Percentiles rank a stretch among this genome's conserved stretches.
Conservation (phyloP, 768 basidiomycete genomes). For the Podaxis rugospora region DNA sequence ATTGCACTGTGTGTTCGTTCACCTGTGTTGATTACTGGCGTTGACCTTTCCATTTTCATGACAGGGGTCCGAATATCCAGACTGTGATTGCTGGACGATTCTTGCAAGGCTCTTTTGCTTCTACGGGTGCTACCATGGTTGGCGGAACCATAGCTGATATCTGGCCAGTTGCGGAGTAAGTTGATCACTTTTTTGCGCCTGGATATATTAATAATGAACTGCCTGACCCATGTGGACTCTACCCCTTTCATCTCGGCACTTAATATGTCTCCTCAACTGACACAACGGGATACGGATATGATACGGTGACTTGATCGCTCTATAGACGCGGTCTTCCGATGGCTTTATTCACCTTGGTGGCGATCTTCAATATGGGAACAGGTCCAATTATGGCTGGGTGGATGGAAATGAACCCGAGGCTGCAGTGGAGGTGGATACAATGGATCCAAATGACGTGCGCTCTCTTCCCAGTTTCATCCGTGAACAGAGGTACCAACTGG, state of each 20-base stretch:
- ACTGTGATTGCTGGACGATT: slow-evolving; percentile 67
- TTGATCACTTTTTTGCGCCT: neutral
- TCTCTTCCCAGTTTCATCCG: neutral
- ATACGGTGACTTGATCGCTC: neutral
- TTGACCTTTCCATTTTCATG: neutral
- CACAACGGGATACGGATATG: neutral
- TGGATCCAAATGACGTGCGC: slow-evolving; percentile 27
- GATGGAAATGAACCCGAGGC: slow-evolving; percentile 24
- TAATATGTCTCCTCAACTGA: neutral
- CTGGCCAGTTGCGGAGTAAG: slow-evolving; percentile 58
- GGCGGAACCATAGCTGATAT: slow-evolving; percentile 74
- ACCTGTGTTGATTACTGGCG: neutral
- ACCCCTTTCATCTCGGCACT: neutral
- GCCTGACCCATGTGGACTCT: neutral
- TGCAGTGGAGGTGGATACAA: slow-evolving; percentile 27
- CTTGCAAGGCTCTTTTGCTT: slow-evolving; percentile 61
- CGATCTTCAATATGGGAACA: slow-evolving; percentile 22
- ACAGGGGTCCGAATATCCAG: slow-evolving; percentile 46
- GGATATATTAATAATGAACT: neutral
- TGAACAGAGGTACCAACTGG: neutral
- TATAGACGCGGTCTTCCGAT: slow-evolving; percentile 73
- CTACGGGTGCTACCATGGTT: slow-evolving; percentile 69
- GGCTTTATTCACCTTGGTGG: slow-evolving; percentile 63
- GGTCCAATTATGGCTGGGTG: slow-evolving; percentile 23
- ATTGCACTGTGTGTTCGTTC: slow-evolving; percentile 34